These are phyloP conservation scores for Oryza longistaminata DNA, from an alignment of 176 grass and related monocot species.

Conservation along the genomic window DNA sequence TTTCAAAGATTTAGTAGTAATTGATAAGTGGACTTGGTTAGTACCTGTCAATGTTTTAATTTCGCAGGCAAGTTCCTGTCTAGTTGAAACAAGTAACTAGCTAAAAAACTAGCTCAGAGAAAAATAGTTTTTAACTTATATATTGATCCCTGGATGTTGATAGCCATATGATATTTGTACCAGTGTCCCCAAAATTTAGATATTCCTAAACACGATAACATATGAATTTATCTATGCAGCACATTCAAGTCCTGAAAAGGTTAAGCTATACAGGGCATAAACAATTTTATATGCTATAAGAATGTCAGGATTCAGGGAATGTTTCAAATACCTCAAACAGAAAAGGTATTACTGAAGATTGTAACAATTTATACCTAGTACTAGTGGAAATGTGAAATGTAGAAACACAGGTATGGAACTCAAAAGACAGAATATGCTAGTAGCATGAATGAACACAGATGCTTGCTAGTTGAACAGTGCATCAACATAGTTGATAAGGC, in stretches of 20 bases:
- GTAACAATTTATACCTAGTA: not conserved
- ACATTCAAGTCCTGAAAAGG: not conserved
- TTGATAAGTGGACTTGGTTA: not conserved
- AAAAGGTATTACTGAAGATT: not conserved
- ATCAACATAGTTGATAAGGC: not conserved
- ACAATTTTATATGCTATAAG: not conserved
- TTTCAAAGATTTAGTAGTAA: not conserved
- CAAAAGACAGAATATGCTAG: not conserved
- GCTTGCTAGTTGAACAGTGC: not conserved
- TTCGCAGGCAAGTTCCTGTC: not conserved
- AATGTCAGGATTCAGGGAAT: not conserved
- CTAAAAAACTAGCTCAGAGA: not conserved
- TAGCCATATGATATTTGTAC: not conserved
- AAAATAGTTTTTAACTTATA: not conserved
- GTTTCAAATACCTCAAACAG: not conserved
- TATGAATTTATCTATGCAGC: not conserved
- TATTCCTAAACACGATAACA: not conserved
- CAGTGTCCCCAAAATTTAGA: not conserved
- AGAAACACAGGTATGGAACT: not conserved
- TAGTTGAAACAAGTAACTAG: not conserved
- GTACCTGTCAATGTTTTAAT: not conserved
- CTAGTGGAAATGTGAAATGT: constrained; percentile 1
- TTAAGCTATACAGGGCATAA: not conserved
- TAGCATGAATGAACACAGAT: not conserved
- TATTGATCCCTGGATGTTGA: not conserved